Base-by-base conservation (phyloP, 768 basidiomycete genomes). In the Xerocomellus amylosporus region DNA sequence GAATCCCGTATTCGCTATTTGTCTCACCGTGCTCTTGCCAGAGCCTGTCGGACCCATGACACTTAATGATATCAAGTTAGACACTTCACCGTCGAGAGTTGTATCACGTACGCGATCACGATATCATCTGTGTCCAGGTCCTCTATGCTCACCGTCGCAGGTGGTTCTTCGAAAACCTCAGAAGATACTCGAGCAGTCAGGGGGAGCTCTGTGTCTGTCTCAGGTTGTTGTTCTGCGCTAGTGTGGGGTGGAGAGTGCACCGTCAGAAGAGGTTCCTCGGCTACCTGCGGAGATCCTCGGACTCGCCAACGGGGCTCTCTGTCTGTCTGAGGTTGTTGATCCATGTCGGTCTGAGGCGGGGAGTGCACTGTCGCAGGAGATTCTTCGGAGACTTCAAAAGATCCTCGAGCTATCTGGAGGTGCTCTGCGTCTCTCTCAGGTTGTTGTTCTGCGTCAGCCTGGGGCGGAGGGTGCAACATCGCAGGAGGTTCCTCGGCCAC, bases 11-110 rank as follows among this genome's bases (percentile, higher is more conserved):
- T 3, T 15, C n/a, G 10, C 5, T 20, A 1, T 20, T 30, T 6
- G 9, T 46, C 58, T 55, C 30, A 63, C 59, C 48, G 58, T 52
- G 40, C 54, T 58, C 41, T 58, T 56, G 2, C 58, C 56, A 13
- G 49, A 26, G 9, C 58, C 59, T n/a, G 58, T 63, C 9, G 64
- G 61, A 6, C 61, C 64, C 56, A 64, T 58, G 26, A 59, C 41
- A n/a, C 64, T 66, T n/a, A 0, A 26, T 3, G 2, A 34, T 34
- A 14, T 14, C 13, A 8, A 51, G n/a, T 52, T 17, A 46, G 43
- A 42, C 15, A 28, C 5, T 24, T 40, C 6, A 26, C 2, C 0
- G 1, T n/a, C 12, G 1, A 39, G 9, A 41, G 19, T 31, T 24
- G 26, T 1, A 41, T 17, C 36, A 62, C 60, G 31, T 19, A 61